Evolutionary conservation across 768 basidiomycete genomes (phyloP), one percentile per base, ranked within the genome.

Genomic region (Tricholoma bakamatsutake): DNA sequence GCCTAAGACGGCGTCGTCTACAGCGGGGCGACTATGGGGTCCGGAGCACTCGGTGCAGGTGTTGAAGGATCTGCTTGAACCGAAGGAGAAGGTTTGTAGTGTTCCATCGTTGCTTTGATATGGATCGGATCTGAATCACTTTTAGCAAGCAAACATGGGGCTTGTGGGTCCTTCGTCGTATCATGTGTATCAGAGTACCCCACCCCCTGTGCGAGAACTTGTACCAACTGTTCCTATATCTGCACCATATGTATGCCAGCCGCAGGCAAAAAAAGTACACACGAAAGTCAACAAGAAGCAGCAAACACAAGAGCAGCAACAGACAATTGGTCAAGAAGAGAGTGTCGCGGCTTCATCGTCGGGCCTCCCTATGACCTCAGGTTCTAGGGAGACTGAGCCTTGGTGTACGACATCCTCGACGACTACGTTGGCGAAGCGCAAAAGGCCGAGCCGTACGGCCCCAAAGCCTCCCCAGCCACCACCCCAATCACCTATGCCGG

Each of bases 211-310:
- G 8, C n/a, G 11, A 27, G 17, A 31, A 31, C 12, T 46, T 15
- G 35, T 50, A 4, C 54, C 62, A 9, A 57, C 59, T 4, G 47
- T 59, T 6, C 60, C 65, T 27, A 56, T 30, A 8, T 57, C 61
- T 2, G 37, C 58, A 5, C 58, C 63, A 3, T 64, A 60, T 30
- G 58, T 62, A 11, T 62, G 62, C 43, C 52, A 66, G 18, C 57
- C 61, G 4, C 60, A 60, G 12, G 30, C 33, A 12, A 60, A 56
- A 47, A 61, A 55, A 30, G 40, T 43, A 43, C 53, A 33, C 17
- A 28, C 34, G 4, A 7, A 34, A 33, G 11, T 45, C 17, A 48
- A n/a, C 6, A 30, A 43, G 8, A 30, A n/a, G 2, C 24, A 24
- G 43, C 40, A 21, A 17, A 9, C 33, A 13, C 28, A 31, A 48